Base-by-base conservation (phyloP, 345 rosid genomes). In the Citrus reticulata region DNA sequence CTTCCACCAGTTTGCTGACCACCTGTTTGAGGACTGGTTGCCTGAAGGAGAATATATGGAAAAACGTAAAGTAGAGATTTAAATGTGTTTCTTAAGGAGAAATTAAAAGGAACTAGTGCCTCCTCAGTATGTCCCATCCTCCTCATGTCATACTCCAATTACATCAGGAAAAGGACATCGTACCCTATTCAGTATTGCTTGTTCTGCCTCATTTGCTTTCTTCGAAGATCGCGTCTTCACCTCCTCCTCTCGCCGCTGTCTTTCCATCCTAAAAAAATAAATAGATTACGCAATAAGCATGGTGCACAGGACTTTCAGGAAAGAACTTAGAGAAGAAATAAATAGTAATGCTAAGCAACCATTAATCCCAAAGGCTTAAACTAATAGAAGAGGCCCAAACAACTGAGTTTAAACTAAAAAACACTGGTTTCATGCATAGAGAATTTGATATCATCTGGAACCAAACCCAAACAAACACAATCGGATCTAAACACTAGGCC, bases 221-320 rank as follows among this genome's bases (percentile, higher is more conserved):
- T 89, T 95, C 54, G 98, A 92, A 73, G 98, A 88, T 72, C 90
- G 85, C 32, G 84, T 89, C 89, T 92, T 95, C 65, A 88, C 86
- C 87, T 95, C 99, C 35, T 95, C 99, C 83, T 95, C 98, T 19
- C 98, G 95, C 17, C 99, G 93, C 74, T 95, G 98, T 85, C 98
- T 92, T 70, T 95, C 99, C 99, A 95, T 91, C 84, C 99, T 95
- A 82, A 60, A 29, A 30, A 57, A 8, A 75, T 60, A 29, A 54
- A 42, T 0, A 55, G 37, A 51, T 9, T n/a, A 60, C 16, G 54
- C 35, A 29, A 46, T 40, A 57, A 4, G 19, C 27, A 37, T 5
- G 17, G 22, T 73, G 57, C 39, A 62, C 70, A 1, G 5, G 63
- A 39, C n/a, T 59, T 9, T 25, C 3, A 42, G 51, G 49, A 34